Evolutionary conservation across 768 basidiomycete species (phyloP), one percentile per base, ranked within the genome.

Genomic region (Suillus weaverae): DNA sequence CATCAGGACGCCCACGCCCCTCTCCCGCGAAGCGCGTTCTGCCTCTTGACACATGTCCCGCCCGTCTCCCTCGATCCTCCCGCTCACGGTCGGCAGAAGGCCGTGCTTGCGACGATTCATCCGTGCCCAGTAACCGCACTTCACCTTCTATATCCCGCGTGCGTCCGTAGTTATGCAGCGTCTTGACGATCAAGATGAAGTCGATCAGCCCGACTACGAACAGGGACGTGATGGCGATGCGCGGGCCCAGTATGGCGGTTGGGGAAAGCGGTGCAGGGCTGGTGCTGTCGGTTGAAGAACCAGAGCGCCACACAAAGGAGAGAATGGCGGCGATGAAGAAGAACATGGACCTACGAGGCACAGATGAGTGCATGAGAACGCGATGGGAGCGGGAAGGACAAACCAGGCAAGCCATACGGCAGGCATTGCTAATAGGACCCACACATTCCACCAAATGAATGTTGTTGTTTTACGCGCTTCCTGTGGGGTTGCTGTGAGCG

Each of bases 401-500:
- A 41, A 87, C 89, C 89, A 92, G 9, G 89, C 83, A 63, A 91
- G 83, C 86, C 89, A 91, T 11, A 90, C 76, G 0, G 83, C 85
- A 0, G 90, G 90, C 79, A 88, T 82, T 0, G 88, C 85, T 35
- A 90, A 78, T 22, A 90, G 66, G 1, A 89, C 83, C 88, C 89
- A 89, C 20, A 89, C 85, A 65, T 90, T 90, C 89, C 89, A 85
- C 48, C 80, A 69, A 43, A 84, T 79, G 38, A 79, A 74, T 0
- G 83, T 81, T 33, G 80, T 80, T 2, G 81, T 77, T 69, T 74
- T 78, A 61, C 83, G 81, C 20, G 89, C 86, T 71, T 91, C 88
- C 88, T 90, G 66, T 30, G 61, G 30, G 18, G 35, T 35, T 10
- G 57, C 56, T 33, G 55, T 59, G 57, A 59, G 39, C 13, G 9